Base-by-base conservation (phyloP, 1,139 yeast genomes). In the Saccharomycopsis crataegensis region DNA sequence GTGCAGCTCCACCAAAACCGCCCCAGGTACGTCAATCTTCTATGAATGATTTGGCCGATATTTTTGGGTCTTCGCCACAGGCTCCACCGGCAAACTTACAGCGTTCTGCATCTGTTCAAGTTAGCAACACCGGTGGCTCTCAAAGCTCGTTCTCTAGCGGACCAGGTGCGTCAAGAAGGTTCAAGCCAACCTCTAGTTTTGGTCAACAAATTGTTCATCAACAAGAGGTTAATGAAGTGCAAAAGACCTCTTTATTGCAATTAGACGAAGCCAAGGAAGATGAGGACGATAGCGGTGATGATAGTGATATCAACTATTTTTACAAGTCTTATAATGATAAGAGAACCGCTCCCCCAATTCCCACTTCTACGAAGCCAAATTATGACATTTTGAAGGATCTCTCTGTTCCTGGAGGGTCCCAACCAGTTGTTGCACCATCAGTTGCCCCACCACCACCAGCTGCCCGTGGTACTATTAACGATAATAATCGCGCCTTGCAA, bases 1-100 rank as follows among this genome's bases (percentile, higher is more conserved):
- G 4, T 22, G 4, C 14, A n/a, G n/a, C 41, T 3, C 41, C n/a
- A 37, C 14, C 40, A 57, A 51, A 56, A 40, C 59, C 61, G 32
- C 59, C 62, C 40, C 66, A 59, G 49, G 60, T 59, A 5, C 59
- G 57, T 17, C 57, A 57, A 59, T 68, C 69, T 49, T 80, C 90
- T 1, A 68, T 86, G 66, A 86, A 78, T 65, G 95, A 87, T 60
- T 72, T 82, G 61, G 78, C 80, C 51, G 87, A 80, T 59, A 68
- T 83, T 46, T 82, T 80, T 62, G 79, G 77, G 22, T 65, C 71
- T 1, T 65, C 70, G 16, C 57, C 56, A 51, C 38, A 52, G 33
- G 59, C 60, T 17, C 62, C 60, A 63, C 56, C 66, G 40, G 12
- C 47, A 22, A 22, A 22, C 37, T 32, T 36, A 5, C 48, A 43